Base-by-base conservation (phyloP, 352 stramenopile genomes). In the Phytophthora cactorum region DNA sequence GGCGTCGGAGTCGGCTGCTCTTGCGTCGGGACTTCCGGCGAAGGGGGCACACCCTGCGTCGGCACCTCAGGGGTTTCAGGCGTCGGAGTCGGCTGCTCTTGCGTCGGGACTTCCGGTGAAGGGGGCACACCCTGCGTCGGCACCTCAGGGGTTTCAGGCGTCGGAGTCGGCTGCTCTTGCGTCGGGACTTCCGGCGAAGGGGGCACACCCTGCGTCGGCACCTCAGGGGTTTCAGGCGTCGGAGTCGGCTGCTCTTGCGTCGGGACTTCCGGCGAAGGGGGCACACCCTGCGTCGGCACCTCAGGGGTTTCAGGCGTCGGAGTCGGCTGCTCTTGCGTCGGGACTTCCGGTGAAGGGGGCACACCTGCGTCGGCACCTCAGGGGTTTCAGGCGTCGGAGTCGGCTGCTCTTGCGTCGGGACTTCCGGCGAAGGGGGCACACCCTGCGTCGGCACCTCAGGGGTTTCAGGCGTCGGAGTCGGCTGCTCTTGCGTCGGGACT, bases 361-460 rank as follows among this genome's bases (percentile, higher is more conserved):
- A 34, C 29, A 34, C 29, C 29, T 57, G 58, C 46, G 58, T 59
- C 28, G 58, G 58, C 3, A 31, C 43, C 22, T 66, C 36, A 3
- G 46, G 49, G 38, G 15, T 34, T n/a, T n/a, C n/a, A 5, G 59
- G 49, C 10, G 59, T 43, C 2, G 57, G 45, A 4, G 36, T 57
- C 0, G 57, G 57, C 46, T 57, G 28, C 5, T 59, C 39, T 36
- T 59, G 52, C 22, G 29, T 31, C 0, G 53, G 53, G 3, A 29
- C 17, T 9, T 52, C 28, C 14, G 59, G 59, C 7, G 29, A 34
- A 5, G 34, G 52, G 0, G 46, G 28, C 4, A 34, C 29, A 34
- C 29, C 29, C 29, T 57, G 58, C 46, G 58, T 59, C 28, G 58
- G 58, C 3, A 31, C 43, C 22, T 66, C 36, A 3, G 46, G 49